Evolutionary conservation across 768 basidiomycete genomes (phyloP).

Genomic region (Paxillus involutus): DNA sequence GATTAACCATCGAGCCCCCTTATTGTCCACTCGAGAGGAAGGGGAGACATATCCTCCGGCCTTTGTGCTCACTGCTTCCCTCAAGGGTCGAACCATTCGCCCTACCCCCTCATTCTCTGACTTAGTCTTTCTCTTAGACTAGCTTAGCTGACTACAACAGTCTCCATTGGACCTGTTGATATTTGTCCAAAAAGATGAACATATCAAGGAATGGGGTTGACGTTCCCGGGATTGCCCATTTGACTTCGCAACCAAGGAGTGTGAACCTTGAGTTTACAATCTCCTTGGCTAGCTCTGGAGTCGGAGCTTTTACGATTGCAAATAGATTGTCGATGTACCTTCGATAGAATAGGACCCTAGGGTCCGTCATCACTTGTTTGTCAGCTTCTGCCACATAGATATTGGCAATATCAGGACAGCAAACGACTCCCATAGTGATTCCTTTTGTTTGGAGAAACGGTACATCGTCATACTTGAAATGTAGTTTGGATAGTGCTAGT

Average conservation of each 20-base stretch:
- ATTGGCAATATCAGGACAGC: slow-evolving; percentile 13
- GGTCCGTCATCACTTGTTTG: not conserved
- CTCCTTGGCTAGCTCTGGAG: not conserved
- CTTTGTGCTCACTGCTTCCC: too few relatives aligned
- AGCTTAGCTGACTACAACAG: too few relatives aligned
- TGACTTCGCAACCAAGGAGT: not conserved
- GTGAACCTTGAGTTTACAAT: not conserved
- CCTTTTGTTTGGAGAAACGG: slow-evolving; percentile 6
- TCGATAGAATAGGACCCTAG: slow-evolving; percentile 1
- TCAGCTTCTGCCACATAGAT: slow-evolving; percentile 9
- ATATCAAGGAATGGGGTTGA: slow-evolving; percentile 12
- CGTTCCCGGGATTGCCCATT: not conserved
- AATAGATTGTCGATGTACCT: slow-evolving; percentile 16
- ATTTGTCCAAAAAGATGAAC: slow-evolving; percentile 3
- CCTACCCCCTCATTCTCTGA: too few relatives aligned
- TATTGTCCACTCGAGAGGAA: too few relatives aligned
- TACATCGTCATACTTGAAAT: slow-evolving; percentile 4
- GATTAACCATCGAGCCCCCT: too few relatives aligned
- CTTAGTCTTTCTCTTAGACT: too few relatives aligned
- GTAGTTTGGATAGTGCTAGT: not conserved
- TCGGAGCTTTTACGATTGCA: not conserved
- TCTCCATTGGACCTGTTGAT: not conserved
- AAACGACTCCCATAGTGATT: slow-evolving; percentile 15
- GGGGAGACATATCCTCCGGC: too few relatives aligned
- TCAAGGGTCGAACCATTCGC: too few relatives aligned